Evolutionary conservation across 257 asterid species (phyloP).

Genomic region (Phtheirospermum japonicum): DNA sequence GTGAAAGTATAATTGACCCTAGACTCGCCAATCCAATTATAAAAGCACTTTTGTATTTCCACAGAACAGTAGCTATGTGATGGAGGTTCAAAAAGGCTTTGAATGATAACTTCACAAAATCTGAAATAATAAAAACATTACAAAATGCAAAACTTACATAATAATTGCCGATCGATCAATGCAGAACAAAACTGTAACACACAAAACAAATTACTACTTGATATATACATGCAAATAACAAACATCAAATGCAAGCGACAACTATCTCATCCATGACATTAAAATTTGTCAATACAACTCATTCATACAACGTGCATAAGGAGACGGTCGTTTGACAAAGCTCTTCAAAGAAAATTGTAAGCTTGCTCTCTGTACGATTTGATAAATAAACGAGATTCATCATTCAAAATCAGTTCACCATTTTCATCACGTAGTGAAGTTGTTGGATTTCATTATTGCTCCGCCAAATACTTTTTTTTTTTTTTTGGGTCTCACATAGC

Average conservation of each 20-base stretch:
- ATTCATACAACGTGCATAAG: background rate
- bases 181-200: no score
- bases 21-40: no score
- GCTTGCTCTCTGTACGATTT: constrained; percentile 16
- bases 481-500: constrained; percentile 2
- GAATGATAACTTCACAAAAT: no score
- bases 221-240: background rate
- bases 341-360: background rate
- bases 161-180: no score
- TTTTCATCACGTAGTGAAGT: background rate
- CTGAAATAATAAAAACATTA: no score
- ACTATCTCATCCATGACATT: background rate
- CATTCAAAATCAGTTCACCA: constrained; percentile 1
- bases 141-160: no score
- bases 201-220: no score
- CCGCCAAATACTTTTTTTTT: background rate
- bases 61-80: no score
- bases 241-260: background rate
- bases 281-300: background rate
- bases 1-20: no score
- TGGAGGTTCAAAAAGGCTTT: no score
- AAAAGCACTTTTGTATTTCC: no score
- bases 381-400: constrained; percentile 23
- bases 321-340: background rate
- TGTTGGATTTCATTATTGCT: constrained; percentile 4